Percentiles rank a stretch among this genome's conserved stretches.
Conservation (phyloP, 148 eudicot species). For the Silene conica region DNA sequence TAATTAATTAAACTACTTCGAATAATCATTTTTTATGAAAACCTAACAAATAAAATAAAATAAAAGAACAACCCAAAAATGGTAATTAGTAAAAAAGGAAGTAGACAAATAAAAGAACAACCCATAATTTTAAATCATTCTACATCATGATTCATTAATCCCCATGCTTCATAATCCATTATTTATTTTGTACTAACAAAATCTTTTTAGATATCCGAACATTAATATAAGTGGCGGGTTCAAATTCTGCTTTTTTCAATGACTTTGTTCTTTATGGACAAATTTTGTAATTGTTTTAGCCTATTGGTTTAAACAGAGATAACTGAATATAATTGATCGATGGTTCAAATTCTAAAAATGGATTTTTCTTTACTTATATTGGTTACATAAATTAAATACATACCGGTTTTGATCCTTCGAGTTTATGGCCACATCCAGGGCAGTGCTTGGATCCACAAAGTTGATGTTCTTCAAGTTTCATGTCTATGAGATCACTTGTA, state of each 20-base stretch:
- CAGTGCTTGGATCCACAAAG: slow-evolving; percentile 83
- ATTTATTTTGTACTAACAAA: background rate
- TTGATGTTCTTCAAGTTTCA: slow-evolving; percentile 95
- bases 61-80: slow-evolving; percentile 10
- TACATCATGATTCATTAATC: slow-evolving; percentile 1
- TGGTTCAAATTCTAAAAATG: too few species aligned
- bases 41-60: too few species aligned
- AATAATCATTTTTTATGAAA: slow-evolving; percentile 2
- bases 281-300: too few species aligned
- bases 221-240: too few species aligned
- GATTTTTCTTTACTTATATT: too few species aligned
- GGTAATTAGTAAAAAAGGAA: background rate
- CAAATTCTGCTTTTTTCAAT: too few species aligned
- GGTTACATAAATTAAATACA: background rate
- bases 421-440: slow-evolving; percentile 92
- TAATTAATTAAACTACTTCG: background rate
- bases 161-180: slow-evolving; percentile 17
- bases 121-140: background rate
- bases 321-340: too few species aligned
- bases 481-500: slow-evolving; percentile 80
- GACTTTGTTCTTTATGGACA: too few species aligned
- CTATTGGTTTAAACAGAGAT: too few species aligned
- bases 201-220: too few species aligned
- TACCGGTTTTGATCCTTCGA: slow-evolving; percentile 82
- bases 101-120: background rate